Conservation (phyloP, 768 basidiomycete species). For the Cantharellus anzutake region DNA sequence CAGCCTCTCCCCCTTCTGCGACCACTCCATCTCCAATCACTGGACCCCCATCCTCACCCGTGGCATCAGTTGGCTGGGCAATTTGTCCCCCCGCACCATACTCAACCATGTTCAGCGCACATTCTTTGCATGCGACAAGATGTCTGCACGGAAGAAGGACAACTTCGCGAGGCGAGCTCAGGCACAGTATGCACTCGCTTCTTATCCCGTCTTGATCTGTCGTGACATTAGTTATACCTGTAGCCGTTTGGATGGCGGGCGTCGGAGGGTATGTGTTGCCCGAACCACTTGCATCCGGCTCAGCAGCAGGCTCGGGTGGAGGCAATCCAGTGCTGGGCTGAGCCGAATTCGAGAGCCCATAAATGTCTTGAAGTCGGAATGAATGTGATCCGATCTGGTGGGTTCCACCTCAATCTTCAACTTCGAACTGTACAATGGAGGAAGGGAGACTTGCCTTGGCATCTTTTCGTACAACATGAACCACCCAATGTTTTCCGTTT, state of each 20-base stretch:
- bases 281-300: constrained; percentile 14
- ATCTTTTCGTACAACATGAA: constrained; percentile 83
- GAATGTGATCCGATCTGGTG: constrained; percentile 73
- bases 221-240: constrained; percentile 1
- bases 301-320: constrained; percentile 9
- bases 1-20: constrained; percentile 12
- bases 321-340: constrained; percentile 21
- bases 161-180: constrained; percentile 76
- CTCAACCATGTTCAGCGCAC: constrained; percentile 93
- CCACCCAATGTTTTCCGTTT: constrained; percentile 51
- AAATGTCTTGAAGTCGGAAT: constrained; percentile 92
- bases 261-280: constrained; percentile 26
- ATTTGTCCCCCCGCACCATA: constrained; percentile 87
- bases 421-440: neutral
- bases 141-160: constrained; percentile 87
- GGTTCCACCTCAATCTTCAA: neutral
- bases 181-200: constrained; percentile 55
- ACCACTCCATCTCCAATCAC: constrained; percentile 4
- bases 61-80: constrained; percentile 30
- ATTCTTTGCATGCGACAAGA: constrained; percentile 88
- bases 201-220: constrained; percentile 24
- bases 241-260: constrained; percentile 12
- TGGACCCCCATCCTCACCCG: constrained; percentile 6
- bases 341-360: constrained; percentile 38
- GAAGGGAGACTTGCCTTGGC: constrained; percentile 29